Conservation (phyloP, 257 asterid genomes). For the Ilex aquifolium region DNA sequence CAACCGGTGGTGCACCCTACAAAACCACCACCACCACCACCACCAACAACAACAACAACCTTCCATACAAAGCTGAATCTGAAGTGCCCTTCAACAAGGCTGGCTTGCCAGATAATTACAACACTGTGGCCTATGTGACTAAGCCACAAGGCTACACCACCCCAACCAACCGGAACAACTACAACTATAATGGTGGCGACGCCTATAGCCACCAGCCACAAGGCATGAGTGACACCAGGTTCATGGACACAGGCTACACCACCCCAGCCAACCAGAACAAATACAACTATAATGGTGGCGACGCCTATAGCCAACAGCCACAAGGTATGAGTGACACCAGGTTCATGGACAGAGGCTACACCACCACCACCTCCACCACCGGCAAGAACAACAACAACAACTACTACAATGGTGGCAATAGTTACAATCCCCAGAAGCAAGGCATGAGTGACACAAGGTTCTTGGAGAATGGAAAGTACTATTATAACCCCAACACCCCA, state of each 20-base stretch:
- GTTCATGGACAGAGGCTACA: slow-evolving; percentile 3
- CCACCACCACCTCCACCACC: background rate
- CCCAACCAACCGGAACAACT: slow-evolving; percentile 5
- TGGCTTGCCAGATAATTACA: slow-evolving; percentile 78
- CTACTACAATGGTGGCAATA: slow-evolving; percentile 18
- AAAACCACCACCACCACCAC: slow-evolving; percentile 11
- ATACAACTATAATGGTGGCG: slow-evolving; percentile 15
- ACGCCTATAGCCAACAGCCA: slow-evolving; percentile 27
- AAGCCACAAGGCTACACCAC: slow-evolving; percentile 34
- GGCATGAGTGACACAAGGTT: slow-evolving; percentile 90
- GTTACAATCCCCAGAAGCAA: slow-evolving; percentile 36
- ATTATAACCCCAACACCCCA: slow-evolving; percentile 33
- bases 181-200: slow-evolving; percentile 19
- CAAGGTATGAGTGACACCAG: slow-evolving; percentile 22
- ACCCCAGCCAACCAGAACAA: slow-evolving; percentile 1
- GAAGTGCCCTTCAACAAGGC: slow-evolving; percentile 21
- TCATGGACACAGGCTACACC: slow-evolving; percentile 13
- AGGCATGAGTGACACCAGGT: slow-evolving; percentile 19
- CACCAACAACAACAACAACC: slow-evolving; percentile 4
- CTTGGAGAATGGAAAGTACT: slow-evolving; percentile 61
- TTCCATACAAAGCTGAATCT: slow-evolving; percentile 10
- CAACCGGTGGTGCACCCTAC: background rate
- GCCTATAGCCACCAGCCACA: slow-evolving; percentile 29
- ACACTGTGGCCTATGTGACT: slow-evolving; percentile 64
- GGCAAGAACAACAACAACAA: background rate